Evolutionary conservation across 805 yeast species (phyloP).

Genomic region (Ogataea ganodermae): DNA sequence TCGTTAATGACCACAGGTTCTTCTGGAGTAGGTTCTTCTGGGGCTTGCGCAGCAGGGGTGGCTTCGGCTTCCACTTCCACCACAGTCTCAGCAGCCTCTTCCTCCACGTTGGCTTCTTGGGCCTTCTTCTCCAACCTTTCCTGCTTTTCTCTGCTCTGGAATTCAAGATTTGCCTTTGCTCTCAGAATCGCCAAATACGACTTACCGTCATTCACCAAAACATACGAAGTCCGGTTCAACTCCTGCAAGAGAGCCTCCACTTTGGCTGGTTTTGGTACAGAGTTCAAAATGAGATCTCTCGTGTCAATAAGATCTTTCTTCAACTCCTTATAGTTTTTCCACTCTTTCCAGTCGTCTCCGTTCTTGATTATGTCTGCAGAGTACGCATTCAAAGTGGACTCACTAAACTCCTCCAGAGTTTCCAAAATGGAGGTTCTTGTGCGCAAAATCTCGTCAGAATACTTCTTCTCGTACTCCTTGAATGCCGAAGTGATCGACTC

Average conservation of each 20-base stretch:
- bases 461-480: conserved; percentile 31
- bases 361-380: conserved; percentile 55
- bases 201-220: conserved; percentile 59
- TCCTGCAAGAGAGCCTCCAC: conserved; percentile 38
- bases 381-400: conserved; percentile 64
- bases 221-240: conserved; percentile 47
- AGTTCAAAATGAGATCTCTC: conserved; percentile 51
- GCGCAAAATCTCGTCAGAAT: conserved; percentile 34
- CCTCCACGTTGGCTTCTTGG: conserved; percentile 8
- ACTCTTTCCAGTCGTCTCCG: conserved; percentile 50
- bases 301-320: conserved; percentile 56
- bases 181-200: conserved; percentile 58
- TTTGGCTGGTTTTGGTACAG: conserved; percentile 33
- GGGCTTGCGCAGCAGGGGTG: not conserved
- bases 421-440: conserved; percentile 54
- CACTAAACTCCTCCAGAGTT: conserved; percentile 73
- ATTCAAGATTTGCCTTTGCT: conserved; percentile 58
- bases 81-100: not conserved
- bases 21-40: not conserved
- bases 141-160: conserved; percentile 53
- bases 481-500: conserved; percentile 37
- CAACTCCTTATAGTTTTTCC: conserved; percentile 61
- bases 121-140: conserved; percentile 33
- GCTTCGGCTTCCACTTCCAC: not conserved
- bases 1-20: conserved; percentile 6